Percentiles rank a stretch among this genome's conserved stretches.
Conservation (phyloP, 148 eudicot genomes). For the Tetragonia tetragonoides region DNA sequence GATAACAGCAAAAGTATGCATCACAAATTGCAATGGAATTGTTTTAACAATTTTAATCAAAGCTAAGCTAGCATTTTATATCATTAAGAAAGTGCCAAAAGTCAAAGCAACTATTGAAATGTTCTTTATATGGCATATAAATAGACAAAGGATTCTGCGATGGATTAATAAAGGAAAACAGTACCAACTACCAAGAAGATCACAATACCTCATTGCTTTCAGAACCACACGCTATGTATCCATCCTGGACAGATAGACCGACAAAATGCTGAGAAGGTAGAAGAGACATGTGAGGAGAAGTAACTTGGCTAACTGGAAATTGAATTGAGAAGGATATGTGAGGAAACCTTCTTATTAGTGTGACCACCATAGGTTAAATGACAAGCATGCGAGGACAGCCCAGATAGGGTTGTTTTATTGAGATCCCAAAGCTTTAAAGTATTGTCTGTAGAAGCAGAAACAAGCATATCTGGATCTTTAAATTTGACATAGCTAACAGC, state of each 20-base stretch:
- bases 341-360: slow-evolving; percentile 74
- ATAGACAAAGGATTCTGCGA: not conserved
- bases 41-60: not conserved
- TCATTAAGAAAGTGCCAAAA: not conserved
- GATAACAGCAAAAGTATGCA: not conserved
- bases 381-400: slow-evolving; percentile 58
- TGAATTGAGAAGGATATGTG: not conserved
- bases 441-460: slow-evolving; percentile 93
- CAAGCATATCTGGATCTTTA: slow-evolving; percentile 64
- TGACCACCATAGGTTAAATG: slow-evolving; percentile 63
- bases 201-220: slow-evolving; percentile 81
- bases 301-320: not conserved
- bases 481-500: slow-evolving; percentile 90
- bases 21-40: not conserved
- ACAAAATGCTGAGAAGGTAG: slow-evolving; percentile 67
- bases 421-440: slow-evolving; percentile 90
- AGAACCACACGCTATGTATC: slow-evolving; percentile 90
- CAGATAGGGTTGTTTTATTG: slow-evolving; percentile 46
- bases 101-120: not conserved
- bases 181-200: not conserved
- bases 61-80: not conserved
- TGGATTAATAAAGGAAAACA: not conserved
- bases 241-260: slow-evolving; percentile 73
- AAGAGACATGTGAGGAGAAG: slow-evolving; percentile 18
- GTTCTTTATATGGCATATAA: not conserved